A percentile compares a stretch with the other conserved stretches of the same genome.
Evolutionary conservation across 139 green algal species (phyloP).

Genomic region (Ettlia oleoabundans): DNA sequence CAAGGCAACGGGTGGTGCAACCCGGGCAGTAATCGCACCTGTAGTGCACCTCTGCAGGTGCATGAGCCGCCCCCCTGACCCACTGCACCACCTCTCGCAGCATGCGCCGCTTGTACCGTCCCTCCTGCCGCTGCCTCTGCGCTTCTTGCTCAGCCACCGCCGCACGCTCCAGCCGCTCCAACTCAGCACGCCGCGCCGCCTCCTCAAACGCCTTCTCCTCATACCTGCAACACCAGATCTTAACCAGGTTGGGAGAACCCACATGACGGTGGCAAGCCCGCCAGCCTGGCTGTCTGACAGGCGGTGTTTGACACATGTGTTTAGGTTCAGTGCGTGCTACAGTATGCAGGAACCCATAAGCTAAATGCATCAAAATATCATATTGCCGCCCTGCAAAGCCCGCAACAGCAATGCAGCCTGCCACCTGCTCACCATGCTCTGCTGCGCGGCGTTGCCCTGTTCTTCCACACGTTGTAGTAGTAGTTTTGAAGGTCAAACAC

Average conservation of each 20-base stretch:
- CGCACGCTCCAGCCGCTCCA: not conserved
- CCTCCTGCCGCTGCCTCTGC: slow-evolving; percentile 15
- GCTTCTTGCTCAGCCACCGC: slow-evolving; percentile 7
- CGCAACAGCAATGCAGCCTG: no score
- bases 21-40: slow-evolving; percentile 13
- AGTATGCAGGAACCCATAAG: no score
- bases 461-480: slow-evolving; percentile 51
- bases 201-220: not conserved
- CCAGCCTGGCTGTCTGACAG: no score
- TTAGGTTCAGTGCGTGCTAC: no score
- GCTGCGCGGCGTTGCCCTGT: slow-evolving; percentile 5
- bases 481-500: slow-evolving; percentile 35
- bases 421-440: slow-evolving; percentile 18
- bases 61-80: slow-evolving; percentile 17
- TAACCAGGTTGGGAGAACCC: not conserved
- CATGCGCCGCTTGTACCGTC: slow-evolving; percentile 7
- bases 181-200: slow-evolving; percentile 12
- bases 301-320: no score
- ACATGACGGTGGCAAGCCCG: no score
- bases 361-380: no score
- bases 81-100: slow-evolving; percentile 36
- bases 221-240: no score
- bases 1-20: no score
- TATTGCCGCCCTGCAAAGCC: no score
- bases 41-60: slow-evolving; percentile 5